phyloP scores from a whole-genome alignment of 75 land plant genomes.

The Pseudotsuga menziesii region DNA sequence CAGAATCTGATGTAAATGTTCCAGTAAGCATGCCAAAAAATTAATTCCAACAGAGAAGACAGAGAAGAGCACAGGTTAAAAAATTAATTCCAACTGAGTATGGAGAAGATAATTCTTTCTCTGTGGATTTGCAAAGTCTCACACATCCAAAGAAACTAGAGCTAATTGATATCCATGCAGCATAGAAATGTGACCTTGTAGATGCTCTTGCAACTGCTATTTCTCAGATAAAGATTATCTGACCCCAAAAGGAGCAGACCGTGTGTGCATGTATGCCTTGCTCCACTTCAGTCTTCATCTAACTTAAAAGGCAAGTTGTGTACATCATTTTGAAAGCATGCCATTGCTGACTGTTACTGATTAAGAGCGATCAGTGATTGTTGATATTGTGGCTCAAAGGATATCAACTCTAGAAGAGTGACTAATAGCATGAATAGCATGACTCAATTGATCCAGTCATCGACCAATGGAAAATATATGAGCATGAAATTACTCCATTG shows the following conservation, averaged over 20 bases:
- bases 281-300: conserved; percentile 35
- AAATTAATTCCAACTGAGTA: not conserved
- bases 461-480: too few relatives aligned
- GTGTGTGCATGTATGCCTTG: conserved; percentile 1
- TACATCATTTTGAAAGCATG: conserved; percentile 32
- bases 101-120: not conserved
- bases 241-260: conserved; percentile 54
- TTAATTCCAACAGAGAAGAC: not conserved
- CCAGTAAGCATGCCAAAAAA: conserved; percentile 10
- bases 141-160: not conserved
- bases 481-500: too few relatives aligned
- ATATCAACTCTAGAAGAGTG: conserved; percentile 9
- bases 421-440: too few relatives aligned
- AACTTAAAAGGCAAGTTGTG: conserved; percentile 44
- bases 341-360: not conserved
- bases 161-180: not conserved
- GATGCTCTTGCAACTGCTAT: conserved; percentile 58
- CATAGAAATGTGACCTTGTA: conserved; percentile 17
- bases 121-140: too few relatives aligned
- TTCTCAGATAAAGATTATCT: conserved; percentile 56
- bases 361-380: not conserved
- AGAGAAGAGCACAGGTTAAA: too few relatives aligned
- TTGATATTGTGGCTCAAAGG: conserved; percentile 52
- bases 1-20: conserved; percentile 29
- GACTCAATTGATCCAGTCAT: too few relatives aligned